Evolutionary conservation across 106 monocot species (phyloP).

Genomic region (Acanthochlamys bracteata): DNA sequence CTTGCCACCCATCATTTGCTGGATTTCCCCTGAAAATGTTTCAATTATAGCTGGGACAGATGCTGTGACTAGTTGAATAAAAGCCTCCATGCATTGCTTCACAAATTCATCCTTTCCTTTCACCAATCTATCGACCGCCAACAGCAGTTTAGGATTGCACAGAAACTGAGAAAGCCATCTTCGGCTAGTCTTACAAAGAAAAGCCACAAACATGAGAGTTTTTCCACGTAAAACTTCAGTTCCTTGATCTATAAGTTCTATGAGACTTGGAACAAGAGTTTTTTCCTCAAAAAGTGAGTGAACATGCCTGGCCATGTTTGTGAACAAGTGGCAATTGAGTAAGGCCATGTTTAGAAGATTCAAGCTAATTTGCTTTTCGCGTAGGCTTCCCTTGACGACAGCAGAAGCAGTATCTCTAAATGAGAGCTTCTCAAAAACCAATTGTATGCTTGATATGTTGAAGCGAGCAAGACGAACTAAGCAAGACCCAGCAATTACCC

Average conservation of each 20-base stretch:
- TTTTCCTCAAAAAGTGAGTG: constrained; percentile 67
- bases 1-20: constrained; percentile 69
- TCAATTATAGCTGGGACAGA: constrained; percentile 70
- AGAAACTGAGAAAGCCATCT: constrained; percentile 85
- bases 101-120: constrained; percentile 80
- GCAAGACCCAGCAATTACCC: constrained; percentile 89
- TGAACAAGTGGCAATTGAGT: constrained; percentile 28
- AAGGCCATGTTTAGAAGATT: constrained; percentile 76
- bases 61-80: constrained; percentile 52
- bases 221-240: constrained; percentile 85
- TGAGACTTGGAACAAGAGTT: constrained; percentile 47
- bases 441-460: constrained; percentile 47
- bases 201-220: constrained; percentile 73
- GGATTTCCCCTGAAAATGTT: constrained; percentile 66
- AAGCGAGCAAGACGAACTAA: constrained; percentile 76
- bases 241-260: constrained; percentile 78
- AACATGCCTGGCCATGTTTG: constrained; percentile 48
- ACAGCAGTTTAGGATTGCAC: constrained; percentile 71
- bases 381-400: constrained; percentile 47
- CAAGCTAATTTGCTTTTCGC: constrained; percentile 75
- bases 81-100: constrained; percentile 57
- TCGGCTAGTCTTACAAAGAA: constrained; percentile 83
- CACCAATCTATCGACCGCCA: constrained; percentile 59
- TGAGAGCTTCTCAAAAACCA: constrained; percentile 70
- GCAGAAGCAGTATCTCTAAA: constrained; percentile 67